Evolutionary conservation across 176 grass and related monocot genomes (phyloP).

Genomic region (Calamus simplicifolius): DNA sequence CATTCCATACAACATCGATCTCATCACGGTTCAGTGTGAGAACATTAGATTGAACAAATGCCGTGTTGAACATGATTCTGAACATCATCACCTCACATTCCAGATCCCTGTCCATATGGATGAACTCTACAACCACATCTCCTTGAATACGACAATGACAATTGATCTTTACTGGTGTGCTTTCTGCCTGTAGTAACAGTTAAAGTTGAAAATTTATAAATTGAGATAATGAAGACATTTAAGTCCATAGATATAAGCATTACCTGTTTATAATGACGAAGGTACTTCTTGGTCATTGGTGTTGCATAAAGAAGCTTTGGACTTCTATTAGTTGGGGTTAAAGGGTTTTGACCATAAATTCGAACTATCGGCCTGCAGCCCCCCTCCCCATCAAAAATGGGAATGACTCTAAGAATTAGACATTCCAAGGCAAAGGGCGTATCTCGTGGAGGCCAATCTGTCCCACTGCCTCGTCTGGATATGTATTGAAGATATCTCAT

Average conservation of each 20-base stretch:
- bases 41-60: constrained; percentile 47
- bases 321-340: background rate
- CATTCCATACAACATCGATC: constrained; percentile 41
- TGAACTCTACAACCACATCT: constrained; percentile 41
- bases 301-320: constrained; percentile 22
- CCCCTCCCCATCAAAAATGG: constrained; percentile 35
- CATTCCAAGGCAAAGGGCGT: constrained; percentile 28
- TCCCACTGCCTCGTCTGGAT: constrained; percentile 6
- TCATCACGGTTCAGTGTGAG: constrained; percentile 34
- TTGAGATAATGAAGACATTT: background rate
- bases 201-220: background rate
- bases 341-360: constrained; percentile 25
- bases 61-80: constrained; percentile 57
- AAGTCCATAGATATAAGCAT: background rate
- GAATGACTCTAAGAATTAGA: constrained; percentile 44
- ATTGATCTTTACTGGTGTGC: constrained; percentile 23
- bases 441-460: constrained; percentile 16
- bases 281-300: constrained; percentile 29
- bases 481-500: constrained; percentile 55
- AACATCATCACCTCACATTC: constrained; percentile 30
- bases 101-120: constrained; percentile 18
- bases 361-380: constrained; percentile 40
- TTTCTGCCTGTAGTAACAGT: constrained; percentile 22
- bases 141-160: constrained; percentile 31
- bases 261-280: constrained; percentile 48